These are phyloP conservation scores for Pisolithus microcarpus DNA, from an alignment of 768 basidiomycete species.

Conservation along the genomic window DNA sequence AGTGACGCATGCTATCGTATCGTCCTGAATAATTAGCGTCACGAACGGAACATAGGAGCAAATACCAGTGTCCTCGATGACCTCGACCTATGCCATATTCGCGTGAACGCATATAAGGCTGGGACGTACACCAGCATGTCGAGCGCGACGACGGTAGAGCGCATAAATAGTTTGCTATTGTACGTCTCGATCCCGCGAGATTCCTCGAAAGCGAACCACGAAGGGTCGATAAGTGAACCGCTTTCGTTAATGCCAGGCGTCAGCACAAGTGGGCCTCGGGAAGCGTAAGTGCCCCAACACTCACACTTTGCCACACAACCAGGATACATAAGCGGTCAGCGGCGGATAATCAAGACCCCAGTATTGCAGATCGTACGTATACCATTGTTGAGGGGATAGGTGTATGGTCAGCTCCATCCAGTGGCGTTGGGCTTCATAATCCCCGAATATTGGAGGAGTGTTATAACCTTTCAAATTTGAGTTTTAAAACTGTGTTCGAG, in stretches of 20 bases:
- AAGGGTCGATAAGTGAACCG: constrained; percentile 42
- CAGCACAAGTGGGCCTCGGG: neutral
- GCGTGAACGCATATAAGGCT: constrained; percentile 60
- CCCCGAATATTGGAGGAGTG: constrained; percentile 81
- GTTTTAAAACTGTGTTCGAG: neutral
- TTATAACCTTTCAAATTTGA: constrained; percentile 40
- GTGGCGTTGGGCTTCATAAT: constrained; percentile 90
- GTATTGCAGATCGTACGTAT: constrained; percentile 79
- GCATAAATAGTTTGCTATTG: constrained; percentile 72
- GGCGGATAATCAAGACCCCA: constrained; percentile 98
- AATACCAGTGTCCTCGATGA: constrained; percentile 74
- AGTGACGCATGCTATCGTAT: constrained; percentile 43
- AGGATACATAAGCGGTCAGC: constrained; percentile 83
- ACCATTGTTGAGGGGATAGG: constrained; percentile 73
- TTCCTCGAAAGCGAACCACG: constrained; percentile 64
- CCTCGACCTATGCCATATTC: constrained; percentile 58
- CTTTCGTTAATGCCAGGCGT: constrained; percentile 24
- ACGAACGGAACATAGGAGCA: neutral
- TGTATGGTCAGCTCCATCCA: constrained; percentile 92
- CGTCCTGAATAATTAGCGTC: neutral
- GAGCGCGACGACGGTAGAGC: constrained; percentile 58
- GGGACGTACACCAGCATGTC: constrained; percentile 73
- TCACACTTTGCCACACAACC: constrained; percentile 72
- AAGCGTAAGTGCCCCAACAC: constrained; percentile 24
- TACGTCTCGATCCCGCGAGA: constrained; percentile 70